phyloP scores from a whole-genome alignment of 1,284 basidiomycete genomes.

The Naganishia liquefaciens region DNA sequence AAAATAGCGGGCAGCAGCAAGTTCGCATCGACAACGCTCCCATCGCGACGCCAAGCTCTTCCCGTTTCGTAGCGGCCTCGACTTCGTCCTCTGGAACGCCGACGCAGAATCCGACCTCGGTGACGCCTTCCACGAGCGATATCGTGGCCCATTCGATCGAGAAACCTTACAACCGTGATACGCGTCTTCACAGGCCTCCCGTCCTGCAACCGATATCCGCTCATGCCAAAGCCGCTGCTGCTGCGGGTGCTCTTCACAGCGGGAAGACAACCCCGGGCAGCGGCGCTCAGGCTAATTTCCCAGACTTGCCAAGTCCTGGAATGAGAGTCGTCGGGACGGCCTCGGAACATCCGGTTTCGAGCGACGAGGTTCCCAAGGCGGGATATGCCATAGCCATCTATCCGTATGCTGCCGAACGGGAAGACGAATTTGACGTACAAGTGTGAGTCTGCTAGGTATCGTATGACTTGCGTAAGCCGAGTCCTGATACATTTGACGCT shows the following conservation, averaged over 20 bases:
- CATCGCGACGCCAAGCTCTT: slow-evolving; percentile 4
- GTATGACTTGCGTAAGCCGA: neutral
- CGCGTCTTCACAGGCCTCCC: slow-evolving; percentile 46
- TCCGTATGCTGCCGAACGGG: slow-evolving; percentile 88
- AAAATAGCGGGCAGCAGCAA: slow-evolving; percentile 9
- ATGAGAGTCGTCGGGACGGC: slow-evolving; percentile 31
- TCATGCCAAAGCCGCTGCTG: slow-evolving; percentile 34
- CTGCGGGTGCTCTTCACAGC: slow-evolving; percentile 21
- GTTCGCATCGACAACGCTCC: neutral
- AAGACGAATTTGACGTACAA: slow-evolving; percentile 96
- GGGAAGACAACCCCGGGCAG: slow-evolving; percentile 34
- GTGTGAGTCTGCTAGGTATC: slow-evolving; percentile 65
- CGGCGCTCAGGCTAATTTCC: slow-evolving; percentile 39
- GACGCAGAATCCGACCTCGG: neutral
- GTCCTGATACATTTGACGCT: neutral
- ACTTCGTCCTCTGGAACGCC: slow-evolving; percentile 33
- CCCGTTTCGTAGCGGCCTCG: slow-evolving; percentile 12
- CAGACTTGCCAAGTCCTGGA: slow-evolving; percentile 49
- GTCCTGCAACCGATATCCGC: slow-evolving; percentile 45
- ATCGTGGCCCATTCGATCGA: slow-evolving; percentile 29
- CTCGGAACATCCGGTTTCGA: slow-evolving; percentile 15
- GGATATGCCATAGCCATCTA: slow-evolving; percentile 58
- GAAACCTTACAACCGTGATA: slow-evolving; percentile 35
- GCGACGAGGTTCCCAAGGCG: slow-evolving; percentile 41
- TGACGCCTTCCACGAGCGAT: slow-evolving; percentile 2